These are phyloP conservation scores for Yamadazyma sp. DNA, from an alignment of 1,139 yeast genomes.

Conservation along the genomic window DNA sequence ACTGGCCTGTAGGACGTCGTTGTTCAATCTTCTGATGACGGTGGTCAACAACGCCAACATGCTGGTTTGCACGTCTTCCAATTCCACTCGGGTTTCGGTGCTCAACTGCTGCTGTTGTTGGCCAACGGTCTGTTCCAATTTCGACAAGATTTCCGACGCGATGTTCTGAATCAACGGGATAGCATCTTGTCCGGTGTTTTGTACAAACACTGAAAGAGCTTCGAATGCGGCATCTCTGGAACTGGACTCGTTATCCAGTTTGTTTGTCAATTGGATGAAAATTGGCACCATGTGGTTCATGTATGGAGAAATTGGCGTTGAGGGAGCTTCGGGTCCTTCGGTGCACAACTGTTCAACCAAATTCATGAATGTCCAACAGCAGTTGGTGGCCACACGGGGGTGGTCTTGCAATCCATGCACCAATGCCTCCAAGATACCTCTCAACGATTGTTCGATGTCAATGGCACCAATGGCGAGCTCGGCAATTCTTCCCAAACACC, in stretches of 20 bases:
- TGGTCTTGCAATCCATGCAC: constrained; percentile 80
- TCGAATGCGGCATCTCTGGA: constrained; percentile 97
- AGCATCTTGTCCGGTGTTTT: constrained; percentile 71
- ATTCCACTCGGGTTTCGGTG: constrained; percentile 69
- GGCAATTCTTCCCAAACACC: constrained; percentile 97
- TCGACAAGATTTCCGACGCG: constrained; percentile 70
- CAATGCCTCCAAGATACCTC: constrained; percentile 70
- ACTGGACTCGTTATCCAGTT: constrained; percentile 77
- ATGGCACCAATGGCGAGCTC: constrained; percentile 82
- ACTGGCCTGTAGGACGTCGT: constrained; percentile 64
- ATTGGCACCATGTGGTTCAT: constrained; percentile 69
- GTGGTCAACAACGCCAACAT: constrained; percentile 84
- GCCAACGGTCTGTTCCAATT: constrained; percentile 54
- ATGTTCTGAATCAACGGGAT: constrained; percentile 67
- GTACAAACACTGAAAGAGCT: constrained; percentile 80
- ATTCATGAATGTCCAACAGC: constrained; percentile 96
- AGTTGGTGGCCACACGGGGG: constrained; percentile 89
- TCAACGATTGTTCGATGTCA: constrained; percentile 61
- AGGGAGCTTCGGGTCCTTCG: constrained; percentile 53
- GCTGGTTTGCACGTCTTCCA: constrained; percentile 89
- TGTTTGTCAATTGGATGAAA: constrained; percentile 65
- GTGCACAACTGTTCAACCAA: constrained; percentile 77
- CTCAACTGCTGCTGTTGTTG: constrained; percentile 54
- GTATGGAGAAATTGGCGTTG: constrained; percentile 71
- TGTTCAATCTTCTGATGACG: constrained; percentile 79